These are phyloP conservation scores for Hypomontagnella monticulosa DNA, from an alignment of 495 filamentous ascomycete species.

Conservation along the genomic window DNA sequence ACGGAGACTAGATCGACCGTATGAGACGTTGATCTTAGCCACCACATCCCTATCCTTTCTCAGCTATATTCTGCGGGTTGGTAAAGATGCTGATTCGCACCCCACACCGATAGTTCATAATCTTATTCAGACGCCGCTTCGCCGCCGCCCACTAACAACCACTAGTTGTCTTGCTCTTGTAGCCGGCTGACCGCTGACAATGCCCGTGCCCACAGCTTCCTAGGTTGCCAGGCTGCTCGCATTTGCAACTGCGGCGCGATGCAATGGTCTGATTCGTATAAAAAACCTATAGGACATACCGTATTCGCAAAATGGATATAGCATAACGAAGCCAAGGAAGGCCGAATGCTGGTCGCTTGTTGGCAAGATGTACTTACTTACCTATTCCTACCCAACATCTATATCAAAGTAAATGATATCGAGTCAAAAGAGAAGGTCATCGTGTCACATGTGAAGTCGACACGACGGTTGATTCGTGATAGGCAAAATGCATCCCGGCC, in stretches of 20 bases:
- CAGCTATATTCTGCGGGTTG: constrained; percentile 24
- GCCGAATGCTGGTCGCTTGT: constrained; percentile 15
- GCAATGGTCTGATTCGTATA: constrained; percentile 14
- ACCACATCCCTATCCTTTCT: background rate
- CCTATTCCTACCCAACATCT: constrained; percentile 19
- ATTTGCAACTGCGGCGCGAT: constrained; percentile 3
- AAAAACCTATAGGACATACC: constrained; percentile 20
- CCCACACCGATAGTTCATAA: constrained; percentile 44
- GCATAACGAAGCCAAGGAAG: constrained; percentile 26
- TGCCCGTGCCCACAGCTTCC: constrained; percentile 26
- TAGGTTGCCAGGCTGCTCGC: constrained; percentile 11
- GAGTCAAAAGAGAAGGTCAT: background rate
- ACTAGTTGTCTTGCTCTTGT: constrained; percentile 13
- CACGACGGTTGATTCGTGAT: constrained; percentile 15
- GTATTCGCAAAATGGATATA: constrained; percentile 3
- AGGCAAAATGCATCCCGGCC: constrained; percentile 30
- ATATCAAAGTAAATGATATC: background rate
- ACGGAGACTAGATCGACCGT: constrained; percentile 19
- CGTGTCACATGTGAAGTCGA: constrained; percentile 26
- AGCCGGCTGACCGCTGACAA: constrained; percentile 37
- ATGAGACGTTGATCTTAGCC: constrained; percentile 23
- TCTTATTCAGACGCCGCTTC: constrained; percentile 45
- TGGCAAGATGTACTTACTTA: background rate
- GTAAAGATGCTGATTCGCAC: constrained; percentile 36
- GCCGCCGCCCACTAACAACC: constrained; percentile 23